Conservation (phyloP, 2,329 filamentous ascomycete genomes). For the Trichoderma atrobrunneum region DNA sequence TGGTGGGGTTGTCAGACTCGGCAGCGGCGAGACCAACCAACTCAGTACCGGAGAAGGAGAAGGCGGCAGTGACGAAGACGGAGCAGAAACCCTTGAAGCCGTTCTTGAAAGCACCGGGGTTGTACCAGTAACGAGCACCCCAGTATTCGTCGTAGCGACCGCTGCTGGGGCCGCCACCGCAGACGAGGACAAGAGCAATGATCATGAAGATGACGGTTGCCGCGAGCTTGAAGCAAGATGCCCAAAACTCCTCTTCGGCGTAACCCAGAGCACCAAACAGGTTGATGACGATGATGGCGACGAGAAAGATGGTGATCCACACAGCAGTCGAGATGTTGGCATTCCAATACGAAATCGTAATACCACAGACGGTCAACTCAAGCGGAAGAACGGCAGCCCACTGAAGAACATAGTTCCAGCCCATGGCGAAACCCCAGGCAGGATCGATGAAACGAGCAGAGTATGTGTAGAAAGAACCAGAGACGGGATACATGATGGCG, state of each 20-base stretch:
- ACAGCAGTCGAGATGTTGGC: constrained; percentile 38
- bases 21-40: constrained; percentile 66
- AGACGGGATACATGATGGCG: constrained; percentile 56
- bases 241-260: constrained; percentile 28
- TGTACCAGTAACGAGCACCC: constrained; percentile 42
- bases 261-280: constrained; percentile 45
- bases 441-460: constrained; percentile 58
- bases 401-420: constrained; percentile 49
- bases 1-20: constrained; percentile 62
- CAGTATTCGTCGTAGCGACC: constrained; percentile 40
- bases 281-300: constrained; percentile 43
- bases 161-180: constrained; percentile 50
- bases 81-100: constrained; percentile 67
- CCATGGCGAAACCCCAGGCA: constrained; percentile 55
- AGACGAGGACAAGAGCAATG: constrained; percentile 50
- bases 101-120: constrained; percentile 55
- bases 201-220: constrained; percentile 55
- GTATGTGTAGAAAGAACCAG: constrained; percentile 59
- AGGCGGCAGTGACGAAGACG: constrained; percentile 67
- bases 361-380: constrained; percentile 47
- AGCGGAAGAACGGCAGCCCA: constrained; percentile 48
- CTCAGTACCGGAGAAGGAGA: constrained; percentile 64
- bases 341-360: constrained; percentile 53
- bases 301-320: constrained; percentile 25
- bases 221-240: constrained; percentile 46